A percentile compares a stretch with the other conserved stretches of the same genome.
phyloP scores from a whole-genome alignment of 2,329 filamentous ascomycete genomes.

The Elsinoe fawcettii region DNA sequence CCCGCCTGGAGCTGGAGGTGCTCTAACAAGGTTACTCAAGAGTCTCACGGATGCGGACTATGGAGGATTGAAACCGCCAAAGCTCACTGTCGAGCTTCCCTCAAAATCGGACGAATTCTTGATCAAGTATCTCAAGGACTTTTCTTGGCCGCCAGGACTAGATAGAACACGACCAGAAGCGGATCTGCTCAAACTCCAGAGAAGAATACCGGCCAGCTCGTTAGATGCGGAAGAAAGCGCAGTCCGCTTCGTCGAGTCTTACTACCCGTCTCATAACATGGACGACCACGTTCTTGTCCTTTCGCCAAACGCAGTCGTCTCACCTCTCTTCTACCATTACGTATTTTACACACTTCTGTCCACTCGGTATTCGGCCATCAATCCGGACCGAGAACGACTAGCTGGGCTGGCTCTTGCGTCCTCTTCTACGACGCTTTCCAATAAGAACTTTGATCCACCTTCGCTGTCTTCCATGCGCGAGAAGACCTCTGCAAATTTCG shows the following conservation, averaged over 20 bases:
- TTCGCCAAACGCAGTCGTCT: conserved; percentile 71
- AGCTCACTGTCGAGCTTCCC: conserved; percentile 79
- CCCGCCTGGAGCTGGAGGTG: conserved; percentile 60
- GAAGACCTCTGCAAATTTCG: conserved; percentile 15
- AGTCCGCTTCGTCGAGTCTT: conserved; percentile 72
- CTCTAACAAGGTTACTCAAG: conserved; percentile 65
- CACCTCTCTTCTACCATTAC: conserved; percentile 77
- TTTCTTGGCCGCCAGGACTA: conserved; percentile 59
- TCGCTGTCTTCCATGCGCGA: conserved; percentile 31
- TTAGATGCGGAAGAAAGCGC: conserved; percentile 63
- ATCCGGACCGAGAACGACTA: conserved; percentile 45
- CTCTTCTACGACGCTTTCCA: conserved; percentile 57
- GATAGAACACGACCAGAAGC: conserved; percentile 36
- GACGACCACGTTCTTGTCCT: conserved; percentile 75
- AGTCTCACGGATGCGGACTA: conserved; percentile 73
- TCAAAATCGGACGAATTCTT: conserved; percentile 58
- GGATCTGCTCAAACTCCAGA: conserved; percentile 58
- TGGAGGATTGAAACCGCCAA: conserved; percentile 58
- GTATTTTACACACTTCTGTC: conserved; percentile 70
- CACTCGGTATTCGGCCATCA: conserved; percentile 60
- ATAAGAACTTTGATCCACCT: conserved; percentile 48
- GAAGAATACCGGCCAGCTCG: conserved; percentile 57
- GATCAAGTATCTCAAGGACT: conserved; percentile 52
- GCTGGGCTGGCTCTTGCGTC: conserved; percentile 75
- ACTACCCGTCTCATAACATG: conserved; percentile 62